phyloP scores from a whole-genome alignment of 768 basidiomycete species.

The Cantharellus anzutake region DNA sequence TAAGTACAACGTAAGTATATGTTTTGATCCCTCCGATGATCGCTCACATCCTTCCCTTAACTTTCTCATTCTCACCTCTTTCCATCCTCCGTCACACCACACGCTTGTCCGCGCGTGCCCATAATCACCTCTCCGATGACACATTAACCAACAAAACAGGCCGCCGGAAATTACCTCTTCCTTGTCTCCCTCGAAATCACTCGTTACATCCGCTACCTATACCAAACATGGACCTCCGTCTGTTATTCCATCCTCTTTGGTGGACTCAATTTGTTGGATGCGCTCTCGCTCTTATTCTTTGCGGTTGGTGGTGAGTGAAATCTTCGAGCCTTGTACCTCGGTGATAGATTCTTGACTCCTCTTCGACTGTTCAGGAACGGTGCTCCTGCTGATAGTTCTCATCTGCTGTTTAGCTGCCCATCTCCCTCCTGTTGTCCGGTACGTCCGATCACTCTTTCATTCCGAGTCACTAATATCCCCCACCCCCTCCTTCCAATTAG shows the following conservation, averaged over 20 bases:
- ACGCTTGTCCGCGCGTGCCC: no score
- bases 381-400: neutral
- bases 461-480: neutral
- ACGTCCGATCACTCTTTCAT: neutral
- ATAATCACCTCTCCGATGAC: no score
- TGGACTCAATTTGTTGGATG: neutral
- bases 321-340: no score
- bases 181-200: neutral
- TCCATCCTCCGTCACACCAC: no score
- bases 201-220: neutral
- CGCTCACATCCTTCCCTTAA: neutral
- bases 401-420: neutral
- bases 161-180: neutral
- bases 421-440: neutral
- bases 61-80: neutral
- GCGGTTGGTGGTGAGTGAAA: neutral
- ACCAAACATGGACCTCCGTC: neutral
- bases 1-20: neutral
- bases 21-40: neutral
- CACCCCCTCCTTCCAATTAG: neutral
- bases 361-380: neutral
- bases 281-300: neutral
- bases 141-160: neutral
- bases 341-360: no score
- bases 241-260: neutral